Evolutionary conservation across 352 stramenopile genomes (phyloP), one percentile per base, ranked within the genome.

Genomic region (Globisporangium spinosum): DNA sequence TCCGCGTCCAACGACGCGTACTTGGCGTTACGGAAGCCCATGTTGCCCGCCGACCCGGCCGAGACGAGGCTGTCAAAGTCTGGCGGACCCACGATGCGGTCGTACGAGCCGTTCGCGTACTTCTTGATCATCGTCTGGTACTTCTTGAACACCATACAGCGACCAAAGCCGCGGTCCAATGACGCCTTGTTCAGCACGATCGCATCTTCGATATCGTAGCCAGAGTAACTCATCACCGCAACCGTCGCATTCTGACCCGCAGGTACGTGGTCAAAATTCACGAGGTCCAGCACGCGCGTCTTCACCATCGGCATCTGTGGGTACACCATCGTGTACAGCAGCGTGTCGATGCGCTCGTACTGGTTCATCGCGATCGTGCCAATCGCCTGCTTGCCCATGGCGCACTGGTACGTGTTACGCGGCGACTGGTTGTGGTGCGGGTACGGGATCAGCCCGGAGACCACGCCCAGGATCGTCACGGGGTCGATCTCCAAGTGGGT

Each of bases 201-300:
- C 34, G 98, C 98, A 91, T 99, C 98, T 90, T 99, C 98, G 74
- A 99, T 99, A 90, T 99, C 98, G 77, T 99, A 99, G 35, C 98
- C 98, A 47, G 89, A 98, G 76, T 99, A 99, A 80, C 91, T 98
- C 98, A 99, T 99, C 4, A 99, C 98, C 22, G 98, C 98, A 38
- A 99, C 97, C 43, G 96, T 98, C 0, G 97, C 97, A 78, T 99
- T 99, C 74, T 99, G 97, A 47, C 98, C 98, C 47, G 95, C 97
- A 12, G 98, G 98, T 51, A 99, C 91, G 66, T 98, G 85, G 71
- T 99, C 97, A 72, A 99, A 99, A 77, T 99, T 96, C 35, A 99
- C 83, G 10, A 99, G 83, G 83, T 99, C 98, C 13, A 99, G 76
- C 58, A 98, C 97, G 59, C 97, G 90, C 34, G 97, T 99, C 76